Evolutionary conservation across 192 early-diverging fungal genomes (phyloP), one percentile per base, ranked within the genome.

Genomic region (Coemansia furcata): DNA sequence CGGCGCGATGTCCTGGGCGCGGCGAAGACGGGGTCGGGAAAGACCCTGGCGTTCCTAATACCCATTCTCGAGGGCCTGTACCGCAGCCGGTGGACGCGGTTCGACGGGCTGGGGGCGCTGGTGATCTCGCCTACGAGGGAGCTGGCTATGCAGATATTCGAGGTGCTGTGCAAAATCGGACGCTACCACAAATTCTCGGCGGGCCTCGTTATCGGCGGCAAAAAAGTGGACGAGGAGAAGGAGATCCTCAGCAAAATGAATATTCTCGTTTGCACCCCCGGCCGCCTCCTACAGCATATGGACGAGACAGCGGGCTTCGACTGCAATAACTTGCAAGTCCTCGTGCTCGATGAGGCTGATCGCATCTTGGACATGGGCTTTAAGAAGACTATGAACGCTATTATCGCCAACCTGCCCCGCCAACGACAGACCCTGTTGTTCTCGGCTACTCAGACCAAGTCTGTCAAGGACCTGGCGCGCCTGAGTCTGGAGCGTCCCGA

Each of bases 401-500:
- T 94, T 59, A 81, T 94, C 12, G 89, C 85, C 54, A 92, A 92
- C 63, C 72, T 99, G 74, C 95, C 96, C 15, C 85, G 73, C 33
- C 78, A 92, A 32, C 84, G 97, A 32, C 95, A 96, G 68, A 99
- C 97, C 3, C 84, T 98, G 67, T 77, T 99, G 50, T 99, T 99
- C 63, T 97, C 95, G 40, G 97, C 97, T 6, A 99, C 97, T 10
- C 96, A 98, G 85, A 98, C 97, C 14, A 95, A 95, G 55, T 93
- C 92, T 32, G 94, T 99, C 36, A 92, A 90, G 72, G 97, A 99
- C 78, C 72, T 99, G 61, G 96, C 95, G 6, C 80, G 97, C 15
- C 84, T 99, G 26, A 93, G 91, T 72, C 76, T 98, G 44, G 86
- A 87, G 78, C 86, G 94, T 57, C 94, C 97, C 26, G 95, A 98